Percentiles rank a stretch among this genome's conserved stretches.
phyloP scores from a whole-genome alignment of 139 green algal genomes.

The Volvox africanus region DNA sequence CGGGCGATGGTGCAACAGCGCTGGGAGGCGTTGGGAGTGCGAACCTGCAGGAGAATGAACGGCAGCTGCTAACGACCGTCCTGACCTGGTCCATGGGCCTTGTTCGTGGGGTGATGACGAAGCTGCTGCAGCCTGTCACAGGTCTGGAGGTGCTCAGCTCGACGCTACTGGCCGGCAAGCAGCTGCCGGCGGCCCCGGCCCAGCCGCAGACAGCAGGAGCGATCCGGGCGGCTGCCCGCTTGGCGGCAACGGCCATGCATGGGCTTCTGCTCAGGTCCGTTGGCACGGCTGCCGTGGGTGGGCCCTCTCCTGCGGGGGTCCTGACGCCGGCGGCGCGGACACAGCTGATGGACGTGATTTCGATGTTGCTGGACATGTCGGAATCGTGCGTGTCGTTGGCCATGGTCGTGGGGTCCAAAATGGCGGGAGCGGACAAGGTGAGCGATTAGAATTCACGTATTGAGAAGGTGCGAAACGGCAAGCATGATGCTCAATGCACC shows the following conservation, averaged over 20 bases:
- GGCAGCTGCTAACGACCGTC: conserved; percentile 12
- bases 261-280: not conserved
- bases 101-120: not conserved
- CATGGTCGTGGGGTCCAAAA: not conserved
- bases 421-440: not conserved
- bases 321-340: not conserved
- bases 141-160: conserved; percentile 10
- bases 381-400: conserved; percentile 48
- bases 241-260: conserved; percentile 28
- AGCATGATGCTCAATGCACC: no score
- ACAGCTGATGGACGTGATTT: conserved; percentile 40
- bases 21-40: not conserved
- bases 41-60: not conserved
- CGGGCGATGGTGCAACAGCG: not conserved
- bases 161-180: conserved; percentile 9
- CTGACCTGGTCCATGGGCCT: conserved; percentile 19
- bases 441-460: no score
- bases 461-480: no score
- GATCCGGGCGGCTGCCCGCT: conserved; percentile 7
- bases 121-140: conserved; percentile 22
- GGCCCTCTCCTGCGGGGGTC: no score
- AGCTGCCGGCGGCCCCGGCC: not conserved
- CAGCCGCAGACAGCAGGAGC: not conserved
- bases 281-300: not conserved
- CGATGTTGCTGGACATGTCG: conserved; percentile 53